phyloP scores from a whole-genome alignment of 2,329 filamentous ascomycete species.

The Stagonosporopsis chrysanthemi region DNA sequence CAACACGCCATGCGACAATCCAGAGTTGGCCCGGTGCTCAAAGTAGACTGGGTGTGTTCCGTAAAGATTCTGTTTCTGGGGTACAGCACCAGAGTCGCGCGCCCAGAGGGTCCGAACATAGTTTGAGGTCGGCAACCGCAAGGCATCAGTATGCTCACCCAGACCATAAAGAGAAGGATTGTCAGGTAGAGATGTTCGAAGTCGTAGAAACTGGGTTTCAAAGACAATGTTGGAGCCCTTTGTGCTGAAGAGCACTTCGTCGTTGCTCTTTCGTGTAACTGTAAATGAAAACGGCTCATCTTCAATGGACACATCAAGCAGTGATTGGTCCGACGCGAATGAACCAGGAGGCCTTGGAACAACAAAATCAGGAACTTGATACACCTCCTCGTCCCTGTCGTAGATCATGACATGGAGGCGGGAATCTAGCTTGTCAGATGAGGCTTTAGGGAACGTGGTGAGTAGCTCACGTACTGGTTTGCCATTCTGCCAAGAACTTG shows the following conservation, averaged over 20 bases:
- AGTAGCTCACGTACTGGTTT: conserved; percentile 57
- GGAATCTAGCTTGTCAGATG: conserved; percentile 54
- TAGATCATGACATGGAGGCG: conserved; percentile 77
- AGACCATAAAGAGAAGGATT: conserved; percentile 77
- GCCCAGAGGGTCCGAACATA: conserved; percentile 76
- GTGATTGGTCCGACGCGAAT: conserved; percentile 44
- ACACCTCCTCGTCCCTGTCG: conserved; percentile 72
- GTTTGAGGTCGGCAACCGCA: conserved; percentile 71
- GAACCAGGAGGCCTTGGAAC: conserved; percentile 65
- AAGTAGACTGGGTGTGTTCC: conserved; percentile 77
- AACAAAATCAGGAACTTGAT: conserved; percentile 75
- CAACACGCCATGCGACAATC: conserved; percentile 44
- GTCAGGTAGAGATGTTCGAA: conserved; percentile 73
- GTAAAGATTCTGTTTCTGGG: conserved; percentile 71
- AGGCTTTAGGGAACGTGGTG: background rate
- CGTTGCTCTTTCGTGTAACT: conserved; percentile 64
- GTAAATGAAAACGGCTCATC: conserved; percentile 72
- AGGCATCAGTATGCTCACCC: conserved; percentile 76
- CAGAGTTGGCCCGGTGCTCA: conserved; percentile 66
- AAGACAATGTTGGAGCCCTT: conserved; percentile 73
- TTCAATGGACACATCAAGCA: conserved; percentile 62
- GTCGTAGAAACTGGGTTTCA: conserved; percentile 76
- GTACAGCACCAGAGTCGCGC: conserved; percentile 68
- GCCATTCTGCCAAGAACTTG: conserved; percentile 66
- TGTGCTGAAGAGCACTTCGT: conserved; percentile 72